Evolutionary conservation across 345 rosid species (phyloP), one percentile per base, ranked within the genome.

Genomic region (Mallotus nudiflorus): DNA sequence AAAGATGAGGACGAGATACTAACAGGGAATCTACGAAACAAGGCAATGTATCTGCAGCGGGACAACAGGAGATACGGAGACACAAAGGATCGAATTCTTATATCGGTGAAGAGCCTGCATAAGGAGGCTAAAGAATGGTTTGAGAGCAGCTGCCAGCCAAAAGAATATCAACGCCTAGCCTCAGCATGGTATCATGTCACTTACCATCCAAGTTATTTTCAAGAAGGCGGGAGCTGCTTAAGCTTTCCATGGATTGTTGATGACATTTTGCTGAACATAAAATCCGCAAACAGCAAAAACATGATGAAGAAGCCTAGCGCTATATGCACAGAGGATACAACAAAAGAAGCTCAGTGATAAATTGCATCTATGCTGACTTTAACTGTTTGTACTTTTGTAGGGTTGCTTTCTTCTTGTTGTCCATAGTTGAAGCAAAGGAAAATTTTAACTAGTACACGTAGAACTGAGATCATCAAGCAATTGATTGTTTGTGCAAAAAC

Each of bases 111-210:
- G 82, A 77, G 51, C 72, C 71, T 92, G 49, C 90, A 84, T 64
- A 82, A 57, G 24, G 97, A 90, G 69, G 90, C 89, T 3, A 82
- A 71, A 66, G 87, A 75, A 68, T 90, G 95, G 97, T 90, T 94
- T 18, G 85, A 83, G 73, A 84, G 76, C 51, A 74, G 84, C 81
- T 84, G 90, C 78, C 9, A 74, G 54, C 80, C 40, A 1, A 49
- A 31, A 12, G 85, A 85, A 67, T 74, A 72, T 5, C 77, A 69
- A 75, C 62, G 65, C 69, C 50, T 91, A 76, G 95, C 99, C n/a
- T 87, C 97, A 0, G 97, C 97, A 9, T 90, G 97, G 99, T 92
- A 92, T 72, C 87, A 84, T 63, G 89, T 89, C 14, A 86, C 93
- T 0, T 92, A 90, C 73, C 91, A 81, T 73, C 88, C 89, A 5